Conservation (phyloP, 768 basidiomycete genomes). For the Phylloporus arenicola region DNA sequence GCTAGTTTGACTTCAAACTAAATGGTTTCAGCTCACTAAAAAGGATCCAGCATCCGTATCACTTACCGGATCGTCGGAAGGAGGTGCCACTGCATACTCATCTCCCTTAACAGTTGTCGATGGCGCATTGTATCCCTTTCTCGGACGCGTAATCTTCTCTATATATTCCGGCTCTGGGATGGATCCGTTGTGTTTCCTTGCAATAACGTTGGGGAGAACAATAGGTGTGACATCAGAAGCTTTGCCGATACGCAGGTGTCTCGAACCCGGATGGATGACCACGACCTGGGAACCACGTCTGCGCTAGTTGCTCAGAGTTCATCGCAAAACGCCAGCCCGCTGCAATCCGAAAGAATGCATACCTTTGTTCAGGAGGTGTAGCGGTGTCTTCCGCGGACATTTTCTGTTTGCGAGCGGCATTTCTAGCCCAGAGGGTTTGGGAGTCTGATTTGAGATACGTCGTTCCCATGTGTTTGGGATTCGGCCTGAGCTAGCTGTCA, state of each 20-base stretch:
- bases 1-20: slow-evolving; percentile 77
- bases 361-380: slow-evolving; percentile 45
- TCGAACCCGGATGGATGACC: slow-evolving; percentile 76
- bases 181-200: slow-evolving; percentile 50
- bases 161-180: slow-evolving; percentile 41
- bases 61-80: slow-evolving; percentile 63
- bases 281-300: slow-evolving; percentile 76
- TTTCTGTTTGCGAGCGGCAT: slow-evolving; percentile 51
- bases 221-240: slow-evolving; percentile 75
- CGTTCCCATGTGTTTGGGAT: slow-evolving; percentile 75
- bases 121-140: slow-evolving; percentile 27
- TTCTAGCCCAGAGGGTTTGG: slow-evolving; percentile 70
- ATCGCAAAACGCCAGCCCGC: slow-evolving; percentile 11
- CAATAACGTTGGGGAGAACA: slow-evolving; percentile 65
- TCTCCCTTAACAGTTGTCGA: slow-evolving; percentile 36
- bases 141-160: slow-evolving; percentile 53
- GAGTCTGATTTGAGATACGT: slow-evolving; percentile 74
- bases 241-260: slow-evolving; percentile 65
- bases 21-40: slow-evolving; percentile 1
- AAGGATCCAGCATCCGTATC: background rate
- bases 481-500: slow-evolving; percentile 43
- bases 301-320: slow-evolving; percentile 29
- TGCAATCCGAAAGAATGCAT: slow-evolving; percentile 4
- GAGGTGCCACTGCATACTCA: slow-evolving; percentile 43
- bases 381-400: slow-evolving; percentile 36